Evolutionary conservation across 129 eudicot genomes (phyloP).

Genomic region (Chrysanthemum seticuspe): DNA sequence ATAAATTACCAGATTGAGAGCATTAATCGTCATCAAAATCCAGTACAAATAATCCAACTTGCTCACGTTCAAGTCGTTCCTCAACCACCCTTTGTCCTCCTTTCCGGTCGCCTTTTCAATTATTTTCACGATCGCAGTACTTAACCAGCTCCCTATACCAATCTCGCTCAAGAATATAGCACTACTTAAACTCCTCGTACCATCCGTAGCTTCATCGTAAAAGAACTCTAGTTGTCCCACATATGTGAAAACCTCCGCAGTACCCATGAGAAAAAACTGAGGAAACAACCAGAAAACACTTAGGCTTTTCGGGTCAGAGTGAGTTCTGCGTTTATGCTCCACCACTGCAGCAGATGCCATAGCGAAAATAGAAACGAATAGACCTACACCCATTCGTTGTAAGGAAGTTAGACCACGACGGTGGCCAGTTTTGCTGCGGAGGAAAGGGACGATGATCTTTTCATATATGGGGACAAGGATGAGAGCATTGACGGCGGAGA

Average conservation of each 20-base stretch:
- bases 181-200: slow-evolving; percentile 74
- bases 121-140: slow-evolving; percentile 63
- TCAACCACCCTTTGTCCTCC: slow-evolving; percentile 62
- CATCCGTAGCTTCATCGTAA: slow-evolving; percentile 87
- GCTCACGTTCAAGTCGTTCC: slow-evolving; percentile 42
- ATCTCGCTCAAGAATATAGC: slow-evolving; percentile 79
- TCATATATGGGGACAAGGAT: slow-evolving; percentile 75
- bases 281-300: slow-evolving; percentile 79
- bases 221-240: slow-evolving; percentile 86
- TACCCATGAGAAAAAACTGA: slow-evolving; percentile 69
- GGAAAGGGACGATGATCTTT: slow-evolving; percentile 47
- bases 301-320: slow-evolving; percentile 13
- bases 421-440: slow-evolving; percentile 55
- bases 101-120: slow-evolving; percentile 54
- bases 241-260: slow-evolving; percentile 72
- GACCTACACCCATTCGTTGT: slow-evolving; percentile 79
- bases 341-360: slow-evolving; percentile 52
- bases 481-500: slow-evolving; percentile 62
- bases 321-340: slow-evolving; percentile 50
- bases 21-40: slow-evolving; percentile 63
- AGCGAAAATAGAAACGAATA: slow-evolving; percentile 65
- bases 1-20: slow-evolving; percentile 54
- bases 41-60: slow-evolving; percentile 65
- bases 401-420: slow-evolving; percentile 72
- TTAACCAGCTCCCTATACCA: slow-evolving; percentile 85